Evolutionary conservation across 208 protist species (phyloP).

Genomic region (Acanthamoeba triangularis): DNA sequence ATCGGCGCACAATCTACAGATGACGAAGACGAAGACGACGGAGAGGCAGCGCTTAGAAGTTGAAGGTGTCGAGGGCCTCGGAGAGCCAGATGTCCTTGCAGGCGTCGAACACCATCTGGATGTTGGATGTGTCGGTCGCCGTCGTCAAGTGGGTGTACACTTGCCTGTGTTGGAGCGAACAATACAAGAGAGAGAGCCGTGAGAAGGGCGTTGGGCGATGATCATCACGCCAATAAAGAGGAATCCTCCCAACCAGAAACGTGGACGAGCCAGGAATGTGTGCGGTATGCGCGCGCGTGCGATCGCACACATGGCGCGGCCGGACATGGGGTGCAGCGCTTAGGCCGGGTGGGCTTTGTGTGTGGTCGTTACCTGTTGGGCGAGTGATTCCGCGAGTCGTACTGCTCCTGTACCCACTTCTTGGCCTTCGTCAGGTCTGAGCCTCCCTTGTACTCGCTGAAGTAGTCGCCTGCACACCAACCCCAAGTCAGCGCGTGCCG

Average conservation of each 20-base stretch:
- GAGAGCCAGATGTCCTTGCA: constrained; percentile 89
- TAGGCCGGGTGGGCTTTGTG: too few species aligned
- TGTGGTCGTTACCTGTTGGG: not conserved
- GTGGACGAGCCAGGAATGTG: too few species aligned
- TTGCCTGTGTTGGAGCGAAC: constrained; percentile 78
- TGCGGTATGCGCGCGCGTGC: too few species aligned
- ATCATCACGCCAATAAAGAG: too few species aligned
- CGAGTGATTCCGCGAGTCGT: constrained; percentile 74
- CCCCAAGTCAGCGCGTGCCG: not conserved
- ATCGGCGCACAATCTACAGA: not conserved
- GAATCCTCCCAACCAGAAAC: too few species aligned
- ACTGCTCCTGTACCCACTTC: constrained; percentile 86
- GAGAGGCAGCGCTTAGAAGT: constrained; percentile 4
- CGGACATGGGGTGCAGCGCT: too few species aligned
- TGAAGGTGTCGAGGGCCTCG: constrained; percentile 10
- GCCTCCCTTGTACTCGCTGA: constrained; percentile 66
- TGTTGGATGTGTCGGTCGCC: constrained; percentile 92
- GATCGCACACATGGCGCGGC: too few species aligned
- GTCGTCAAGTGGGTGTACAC: constrained; percentile 91
- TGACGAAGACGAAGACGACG: not conserved
- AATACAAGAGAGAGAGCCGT: constrained; percentile 72
- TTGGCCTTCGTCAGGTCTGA: constrained; percentile 83
- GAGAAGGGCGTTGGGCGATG: not conserved
- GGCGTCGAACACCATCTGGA: constrained; percentile 90
- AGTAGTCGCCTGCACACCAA: not conserved